Evolutionary conservation across 805 yeast species (phyloP).

Genomic region (Saccharomycopsis sp.): DNA sequence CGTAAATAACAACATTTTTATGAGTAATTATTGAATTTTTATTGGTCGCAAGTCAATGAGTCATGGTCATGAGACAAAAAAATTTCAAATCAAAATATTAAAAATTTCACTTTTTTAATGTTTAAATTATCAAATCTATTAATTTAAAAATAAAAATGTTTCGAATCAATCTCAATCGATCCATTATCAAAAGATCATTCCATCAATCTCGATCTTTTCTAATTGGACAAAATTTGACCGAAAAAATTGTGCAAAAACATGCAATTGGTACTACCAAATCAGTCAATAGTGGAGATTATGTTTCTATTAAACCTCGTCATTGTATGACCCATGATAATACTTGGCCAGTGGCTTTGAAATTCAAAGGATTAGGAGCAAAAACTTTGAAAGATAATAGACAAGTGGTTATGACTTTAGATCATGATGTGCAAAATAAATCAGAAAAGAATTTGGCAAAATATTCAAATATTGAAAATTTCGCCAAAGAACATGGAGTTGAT

Average conservation of each 20-base stretch:
- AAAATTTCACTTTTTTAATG: no score
- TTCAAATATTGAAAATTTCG: slow-evolving; percentile 79
- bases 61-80: no score
- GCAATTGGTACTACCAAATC: slow-evolving; percentile 77
- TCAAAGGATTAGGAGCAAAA: slow-evolving; percentile 88
- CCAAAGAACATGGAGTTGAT: slow-evolving; percentile 83
- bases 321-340: slow-evolving; percentile 99
- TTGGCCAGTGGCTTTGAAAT: slow-evolving; percentile 98
- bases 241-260: slow-evolving; percentile 87
- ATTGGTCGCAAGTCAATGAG: no score
- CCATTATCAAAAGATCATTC: no score
- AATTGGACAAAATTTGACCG: slow-evolving; percentile 71
- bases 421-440: slow-evolving; percentile 90
- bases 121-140: no score
- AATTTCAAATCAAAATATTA: no score
- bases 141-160: not conserved
- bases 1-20: no score
- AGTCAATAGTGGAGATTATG: slow-evolving; percentile 89
- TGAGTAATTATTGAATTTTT: no score
- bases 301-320: slow-evolving; percentile 88
- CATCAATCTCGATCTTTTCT: no score
- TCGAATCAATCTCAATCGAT: no score
- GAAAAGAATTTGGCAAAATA: slow-evolving; percentile 87
- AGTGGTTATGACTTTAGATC: slow-evolving; percentile 93
- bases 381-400: slow-evolving; percentile 77